Percentiles rank a stretch among this genome's conserved stretches.
Conservation (phyloP, 1,284 basidiomycete genomes). For the Thelephora terrestris region DNA sequence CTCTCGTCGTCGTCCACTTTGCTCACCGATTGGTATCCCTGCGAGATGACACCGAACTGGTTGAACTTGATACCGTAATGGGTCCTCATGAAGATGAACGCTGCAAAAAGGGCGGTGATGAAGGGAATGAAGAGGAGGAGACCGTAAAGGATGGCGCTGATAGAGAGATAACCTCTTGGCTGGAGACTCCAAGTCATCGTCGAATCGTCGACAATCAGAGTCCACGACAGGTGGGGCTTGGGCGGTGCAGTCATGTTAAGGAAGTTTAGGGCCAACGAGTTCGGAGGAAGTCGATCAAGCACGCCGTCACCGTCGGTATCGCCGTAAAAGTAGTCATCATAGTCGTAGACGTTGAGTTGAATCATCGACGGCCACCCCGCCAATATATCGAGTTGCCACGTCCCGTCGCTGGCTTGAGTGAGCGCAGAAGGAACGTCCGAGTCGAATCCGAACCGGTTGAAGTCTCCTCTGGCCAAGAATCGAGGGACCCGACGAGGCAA, state of each 20-base stretch:
- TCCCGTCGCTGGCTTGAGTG: slow-evolving; percentile 47
- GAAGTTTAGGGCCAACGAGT: slow-evolving; percentile 78
- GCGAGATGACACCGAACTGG: slow-evolving; percentile 67
- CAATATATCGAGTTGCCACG: slow-evolving; percentile 79
- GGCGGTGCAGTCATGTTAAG: slow-evolving; percentile 84
- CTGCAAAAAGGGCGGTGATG: slow-evolving; percentile 75
- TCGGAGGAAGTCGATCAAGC: slow-evolving; percentile 83
- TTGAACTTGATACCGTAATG: slow-evolving; percentile 95
- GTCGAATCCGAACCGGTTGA: slow-evolving; percentile 88
- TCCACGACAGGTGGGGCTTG: slow-evolving; percentile 76
- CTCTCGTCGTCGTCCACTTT: too few species aligned
- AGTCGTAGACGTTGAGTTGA: slow-evolving; percentile 82
- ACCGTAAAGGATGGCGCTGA: slow-evolving; percentile 79
- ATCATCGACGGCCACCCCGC: slow-evolving; percentile 79
- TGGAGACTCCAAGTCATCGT: slow-evolving; percentile 67
- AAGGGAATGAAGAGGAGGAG: slow-evolving; percentile 74
- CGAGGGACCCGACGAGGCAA: slow-evolving; percentile 72
- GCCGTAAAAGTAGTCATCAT: slow-evolving; percentile 85
- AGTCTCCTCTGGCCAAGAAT: slow-evolving; percentile 75
- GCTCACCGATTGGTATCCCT: too few species aligned
- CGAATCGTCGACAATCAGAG: slow-evolving; percentile 67
- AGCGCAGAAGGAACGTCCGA: slow-evolving; percentile 64
- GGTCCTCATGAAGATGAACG: slow-evolving; percentile 83
- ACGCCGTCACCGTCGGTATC: slow-evolving; percentile 81
- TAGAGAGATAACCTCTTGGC: slow-evolving; percentile 70